Percentiles rank a stretch among this genome's conserved stretches.
These are phyloP conservation scores for Candida ficus DNA, from an alignment of 805 yeast genomes.

Conservation along the genomic window DNA sequence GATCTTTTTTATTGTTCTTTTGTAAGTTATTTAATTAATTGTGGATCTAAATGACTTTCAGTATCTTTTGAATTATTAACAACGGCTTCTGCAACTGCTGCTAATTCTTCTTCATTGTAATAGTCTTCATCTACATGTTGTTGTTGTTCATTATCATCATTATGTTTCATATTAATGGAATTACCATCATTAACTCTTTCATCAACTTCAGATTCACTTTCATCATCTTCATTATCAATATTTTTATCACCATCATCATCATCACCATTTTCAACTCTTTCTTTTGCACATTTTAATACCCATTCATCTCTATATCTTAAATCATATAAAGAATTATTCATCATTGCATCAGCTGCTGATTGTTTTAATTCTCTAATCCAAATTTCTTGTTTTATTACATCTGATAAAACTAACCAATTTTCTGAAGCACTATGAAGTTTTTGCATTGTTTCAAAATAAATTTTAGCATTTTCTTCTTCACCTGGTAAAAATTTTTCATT, in stretches of 20 bases:
- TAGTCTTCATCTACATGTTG: constrained; percentile 2
- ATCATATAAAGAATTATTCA: constrained; percentile 36
- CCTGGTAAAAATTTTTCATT: constrained; percentile 20
- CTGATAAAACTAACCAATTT: constrained; percentile 36
- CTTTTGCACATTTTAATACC: constrained; percentile 28
- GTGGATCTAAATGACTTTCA: constrained; percentile 16
- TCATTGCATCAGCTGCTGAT: constrained; percentile 41
- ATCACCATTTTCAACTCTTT: constrained; percentile 4
- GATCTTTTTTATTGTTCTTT: neutral
- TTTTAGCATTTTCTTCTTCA: constrained; percentile 7
- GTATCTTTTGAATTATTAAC: constrained; percentile 11
- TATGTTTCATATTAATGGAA: constrained; percentile 6
- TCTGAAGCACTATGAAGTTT: constrained; percentile 42
- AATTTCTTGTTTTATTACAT: constrained; percentile 31
- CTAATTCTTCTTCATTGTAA: constrained; percentile 20
- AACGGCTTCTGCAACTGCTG: constrained; percentile 26
- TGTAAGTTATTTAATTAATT: constrained; percentile 8
- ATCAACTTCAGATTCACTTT: constrained; percentile 3
- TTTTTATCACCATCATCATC: constrained; percentile 5
- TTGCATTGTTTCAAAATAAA: constrained; percentile 28
- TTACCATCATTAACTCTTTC: constrained; percentile 4
- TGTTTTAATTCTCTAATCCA: constrained; percentile 41
- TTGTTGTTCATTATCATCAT: neutral
- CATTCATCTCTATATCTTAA: constrained; percentile 37
- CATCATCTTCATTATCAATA: constrained; percentile 1